Evolutionary conservation across 139 green algal genomes (phyloP).

Genomic region (Chlamydomonas eustigma): DNA sequence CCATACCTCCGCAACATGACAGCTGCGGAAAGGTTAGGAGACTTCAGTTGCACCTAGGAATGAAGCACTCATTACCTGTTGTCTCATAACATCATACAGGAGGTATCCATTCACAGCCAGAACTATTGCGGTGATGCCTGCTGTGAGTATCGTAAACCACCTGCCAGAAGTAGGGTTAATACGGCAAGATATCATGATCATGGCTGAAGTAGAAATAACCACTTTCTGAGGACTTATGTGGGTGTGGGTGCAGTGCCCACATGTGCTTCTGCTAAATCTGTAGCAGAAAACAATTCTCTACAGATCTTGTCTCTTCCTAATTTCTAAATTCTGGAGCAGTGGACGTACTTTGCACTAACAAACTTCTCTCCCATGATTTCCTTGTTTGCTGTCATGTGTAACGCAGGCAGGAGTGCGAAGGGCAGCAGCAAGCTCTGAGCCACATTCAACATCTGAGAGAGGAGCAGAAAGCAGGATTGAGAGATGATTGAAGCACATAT

Average conservation of each 20-base stretch:
- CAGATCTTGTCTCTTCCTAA: not conserved
- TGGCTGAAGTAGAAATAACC: not conserved
- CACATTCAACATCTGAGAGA: conserved; percentile 1
- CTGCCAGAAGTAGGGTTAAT: not conserved
- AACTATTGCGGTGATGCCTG: not conserved
- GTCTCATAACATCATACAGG: not conserved
- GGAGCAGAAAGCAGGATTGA: conserved; percentile 23
- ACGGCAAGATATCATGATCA: not conserved
- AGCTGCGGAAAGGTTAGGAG: no score
- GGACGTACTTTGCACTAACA: not conserved
- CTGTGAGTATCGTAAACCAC: not conserved
- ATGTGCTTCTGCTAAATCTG: not conserved
- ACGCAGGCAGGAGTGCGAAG: conserved; percentile 56
- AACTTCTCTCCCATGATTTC: conserved; percentile 13
- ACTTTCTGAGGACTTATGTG: not conserved
- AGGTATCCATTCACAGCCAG: conserved; percentile 3
- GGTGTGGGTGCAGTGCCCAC: not conserved
- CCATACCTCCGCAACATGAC: not conserved
- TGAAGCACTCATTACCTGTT: not conserved
- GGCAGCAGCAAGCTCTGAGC: conserved; percentile 59
- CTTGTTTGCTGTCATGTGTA: conserved; percentile 16
- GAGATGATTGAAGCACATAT: no score
- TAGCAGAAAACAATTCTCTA: not conserved
- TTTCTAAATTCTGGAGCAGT: no score
- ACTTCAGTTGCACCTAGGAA: no score